Conservation (phyloP, 1,284 basidiomycete genomes). For the Pseudozyma sp. region DNA sequence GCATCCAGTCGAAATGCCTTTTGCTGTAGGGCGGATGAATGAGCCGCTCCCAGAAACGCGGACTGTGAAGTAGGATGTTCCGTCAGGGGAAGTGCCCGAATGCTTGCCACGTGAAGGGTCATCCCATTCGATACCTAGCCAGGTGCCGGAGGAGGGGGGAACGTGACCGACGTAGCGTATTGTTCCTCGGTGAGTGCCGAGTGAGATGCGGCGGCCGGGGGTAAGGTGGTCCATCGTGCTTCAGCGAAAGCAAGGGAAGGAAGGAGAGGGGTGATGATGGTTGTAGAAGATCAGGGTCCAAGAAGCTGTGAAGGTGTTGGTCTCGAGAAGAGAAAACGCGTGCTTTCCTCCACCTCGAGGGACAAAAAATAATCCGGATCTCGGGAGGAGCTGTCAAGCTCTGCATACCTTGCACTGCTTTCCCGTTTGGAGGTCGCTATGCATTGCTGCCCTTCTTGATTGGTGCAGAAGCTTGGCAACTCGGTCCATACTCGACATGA, state of each 20-base stretch:
- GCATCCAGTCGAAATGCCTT: conserved; percentile 56
- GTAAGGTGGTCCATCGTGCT: conserved; percentile 15
- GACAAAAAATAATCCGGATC: neutral
- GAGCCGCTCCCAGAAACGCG: conserved; percentile 49
- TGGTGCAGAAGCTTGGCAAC: too few species aligned
- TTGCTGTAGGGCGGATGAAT: conserved; percentile 53
- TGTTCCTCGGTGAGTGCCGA: conserved; percentile 70
- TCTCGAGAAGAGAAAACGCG: neutral
- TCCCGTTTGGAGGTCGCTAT: too few species aligned
- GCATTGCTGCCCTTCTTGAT: too few species aligned
- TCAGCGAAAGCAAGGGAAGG: neutral
- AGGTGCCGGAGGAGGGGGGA: conserved; percentile 76
- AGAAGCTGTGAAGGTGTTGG: conserved; percentile 2
- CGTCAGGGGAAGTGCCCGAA: conserved; percentile 80
- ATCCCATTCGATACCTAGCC: conserved; percentile 98
- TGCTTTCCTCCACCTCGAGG: neutral
- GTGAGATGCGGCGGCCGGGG: conserved; percentile 50
- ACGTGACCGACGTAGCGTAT: conserved; percentile 80
- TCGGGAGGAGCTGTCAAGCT: conserved; percentile 2
- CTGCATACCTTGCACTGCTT: too few species aligned
- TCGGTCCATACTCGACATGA: too few species aligned
- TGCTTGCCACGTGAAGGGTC: conserved; percentile 85
- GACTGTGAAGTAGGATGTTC: conserved; percentile 78
- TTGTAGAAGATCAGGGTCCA: conserved; percentile 7
- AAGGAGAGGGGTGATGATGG: conserved; percentile 21